Base-by-base conservation (phyloP, 805 yeast species). In the Yarrowia deformans region DNA sequence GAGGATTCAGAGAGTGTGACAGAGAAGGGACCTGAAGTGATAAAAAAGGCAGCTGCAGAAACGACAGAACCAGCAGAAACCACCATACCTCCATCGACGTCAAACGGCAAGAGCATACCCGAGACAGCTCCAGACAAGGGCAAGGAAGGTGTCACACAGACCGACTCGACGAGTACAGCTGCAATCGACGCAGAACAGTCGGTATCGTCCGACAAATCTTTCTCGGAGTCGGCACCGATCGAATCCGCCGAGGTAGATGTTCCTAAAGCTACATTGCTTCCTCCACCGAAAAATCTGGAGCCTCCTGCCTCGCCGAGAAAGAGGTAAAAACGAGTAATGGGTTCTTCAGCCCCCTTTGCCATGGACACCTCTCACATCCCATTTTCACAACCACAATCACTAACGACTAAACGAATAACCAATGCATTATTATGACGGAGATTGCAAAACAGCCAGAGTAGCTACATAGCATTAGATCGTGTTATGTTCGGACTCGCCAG, bases 361-460 rank as follows among this genome's bases (percentile, higher is more conserved):
- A 23, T 23, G 29, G 29, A 23, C 4, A 4, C 29, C 29, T 23
- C 29, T 23, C 29, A 23, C 29, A 23, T 23, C 29, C 29, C 29
- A 23, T 4, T 2, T 2, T 23, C 29, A 23, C 29, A 23, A 2
- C 18, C 37, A 49, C 55, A 50, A 50, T 50, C 42, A 52, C 58
- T 52, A 52, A 52, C 58, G 58, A 52, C 58, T 19, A 52, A 10
- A 35, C 58, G 42, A 52, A 35, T 52, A 52, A 29, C 58, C 42
- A 52, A 52, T 52, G 58, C 58, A 52, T 52, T 50, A 19, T 45
- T 18, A 18, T 18, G 49, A 45, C 9, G 19, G 49, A 45, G 29
- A 23, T 23, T 23, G 29, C 29, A 4, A 23, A 23, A 2, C 29
- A 4, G 29, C 29, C 29, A 23, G 29, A 23, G 29, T 23, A 23